Evolutionary conservation across 2,329 filamentous ascomycete species (phyloP).

Genomic region (Stagonosporopsis rhizophila): DNA sequence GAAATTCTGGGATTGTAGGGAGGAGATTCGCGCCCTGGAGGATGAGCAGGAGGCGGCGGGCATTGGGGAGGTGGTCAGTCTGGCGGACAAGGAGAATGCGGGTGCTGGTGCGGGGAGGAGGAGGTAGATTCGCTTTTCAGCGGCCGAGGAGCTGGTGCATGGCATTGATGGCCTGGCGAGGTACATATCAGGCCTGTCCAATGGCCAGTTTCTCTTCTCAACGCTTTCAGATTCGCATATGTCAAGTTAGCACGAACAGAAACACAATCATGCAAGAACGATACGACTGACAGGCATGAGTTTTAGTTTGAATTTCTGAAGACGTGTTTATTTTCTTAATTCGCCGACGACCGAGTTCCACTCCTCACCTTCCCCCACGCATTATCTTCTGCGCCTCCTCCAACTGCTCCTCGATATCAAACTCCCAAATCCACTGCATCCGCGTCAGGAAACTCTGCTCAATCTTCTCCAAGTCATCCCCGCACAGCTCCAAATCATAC

Average conservation of each 20-base stretch:
- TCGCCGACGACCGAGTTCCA: neutral
- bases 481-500: slow-evolving; percentile 51
- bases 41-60: slow-evolving; percentile 96
- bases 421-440: slow-evolving; percentile 53
- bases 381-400: slow-evolving; percentile 41
- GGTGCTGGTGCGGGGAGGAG: slow-evolving; percentile 46
- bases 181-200: no score
- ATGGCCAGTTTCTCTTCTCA: no score
- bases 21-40: slow-evolving; percentile 89
- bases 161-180: no score
- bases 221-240: no score
- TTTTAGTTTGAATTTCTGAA: no score
- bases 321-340: no score
- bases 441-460: slow-evolving; percentile 39
- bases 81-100: slow-evolving; percentile 71
- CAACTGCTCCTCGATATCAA: slow-evolving; percentile 48
- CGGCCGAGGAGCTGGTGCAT: no score
- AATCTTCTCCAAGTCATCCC: slow-evolving; percentile 50
- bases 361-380: slow-evolving; percentile 6
- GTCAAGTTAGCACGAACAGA: no score
- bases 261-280: no score
- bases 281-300: no score
- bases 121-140: slow-evolving; percentile 28
- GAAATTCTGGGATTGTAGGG: slow-evolving; percentile 98
- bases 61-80: slow-evolving; percentile 90